Evolutionary conservation across 2,329 filamentous ascomycete species (phyloP).

Genomic region (Cercospora citrullina): DNA sequence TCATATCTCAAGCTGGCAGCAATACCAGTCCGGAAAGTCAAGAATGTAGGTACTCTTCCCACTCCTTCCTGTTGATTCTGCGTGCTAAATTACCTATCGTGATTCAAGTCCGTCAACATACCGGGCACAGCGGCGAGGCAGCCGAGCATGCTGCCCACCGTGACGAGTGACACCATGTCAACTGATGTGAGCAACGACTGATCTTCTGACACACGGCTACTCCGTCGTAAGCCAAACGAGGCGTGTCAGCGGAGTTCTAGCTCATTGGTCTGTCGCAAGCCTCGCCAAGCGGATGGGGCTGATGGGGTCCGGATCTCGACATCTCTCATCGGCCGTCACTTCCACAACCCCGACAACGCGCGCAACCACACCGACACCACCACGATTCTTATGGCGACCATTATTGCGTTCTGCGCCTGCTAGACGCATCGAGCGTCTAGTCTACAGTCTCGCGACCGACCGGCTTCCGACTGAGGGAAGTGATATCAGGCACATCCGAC

Average conservation of each 20-base stretch:
- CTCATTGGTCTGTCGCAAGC: constrained; percentile 10
- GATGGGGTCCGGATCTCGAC: background rate
- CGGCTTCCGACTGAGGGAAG: constrained; percentile 41
- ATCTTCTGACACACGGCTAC: background rate
- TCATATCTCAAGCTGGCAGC: background rate
- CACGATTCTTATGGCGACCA: constrained; percentile 19
- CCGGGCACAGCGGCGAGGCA: background rate
- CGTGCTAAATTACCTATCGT: background rate
- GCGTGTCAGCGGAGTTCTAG: constrained; percentile 1
- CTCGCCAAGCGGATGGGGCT: background rate
- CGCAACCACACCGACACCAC: constrained; percentile 13
- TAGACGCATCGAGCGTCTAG: constrained; percentile 40
- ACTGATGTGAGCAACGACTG: background rate
- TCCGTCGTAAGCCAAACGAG: constrained; percentile 3
- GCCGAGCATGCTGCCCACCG: background rate
- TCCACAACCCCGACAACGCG: constrained; percentile 14
- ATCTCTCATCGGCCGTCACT: constrained; percentile 5
- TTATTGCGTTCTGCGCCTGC: constrained; percentile 30
- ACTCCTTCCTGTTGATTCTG: background rate
- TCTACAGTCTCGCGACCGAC: constrained; percentile 31
- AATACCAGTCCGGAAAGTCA: background rate
- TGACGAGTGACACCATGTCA: background rate
- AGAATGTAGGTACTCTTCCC: constrained; percentile 7
- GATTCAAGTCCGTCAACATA: background rate
- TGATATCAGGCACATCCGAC: constrained; percentile 27